Evolutionary conservation across 331 rosid genomes (phyloP).

Genomic region (Erythrophleum ivorense): DNA sequence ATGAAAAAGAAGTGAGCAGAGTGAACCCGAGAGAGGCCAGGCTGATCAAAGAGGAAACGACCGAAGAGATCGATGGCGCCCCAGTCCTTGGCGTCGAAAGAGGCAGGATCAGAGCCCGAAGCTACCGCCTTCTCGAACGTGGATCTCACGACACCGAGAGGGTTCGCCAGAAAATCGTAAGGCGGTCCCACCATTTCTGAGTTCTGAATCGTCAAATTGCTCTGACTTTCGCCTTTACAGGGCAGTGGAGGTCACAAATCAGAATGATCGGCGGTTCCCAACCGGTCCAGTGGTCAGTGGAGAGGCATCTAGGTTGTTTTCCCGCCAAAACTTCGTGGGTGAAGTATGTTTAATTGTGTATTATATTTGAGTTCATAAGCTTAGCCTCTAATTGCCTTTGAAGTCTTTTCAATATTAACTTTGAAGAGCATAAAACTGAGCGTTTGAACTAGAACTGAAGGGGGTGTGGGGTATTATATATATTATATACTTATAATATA

Average conservation of each 20-base stretch:
- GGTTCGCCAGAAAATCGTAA: slow-evolving; percentile 80
- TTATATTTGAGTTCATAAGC: no score
- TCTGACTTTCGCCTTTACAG: neutral
- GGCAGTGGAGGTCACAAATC: neutral
- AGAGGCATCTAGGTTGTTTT: slow-evolving; percentile 36
- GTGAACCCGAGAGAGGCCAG: slow-evolving; percentile 68
- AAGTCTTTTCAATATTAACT: no score
- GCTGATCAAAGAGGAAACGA: slow-evolving; percentile 64
- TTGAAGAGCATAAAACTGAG: no score
- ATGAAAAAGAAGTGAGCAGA: neutral
- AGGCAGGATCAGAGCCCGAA: slow-evolving; percentile 63
- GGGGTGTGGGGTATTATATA: no score
- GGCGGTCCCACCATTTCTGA: slow-evolving; percentile 76
- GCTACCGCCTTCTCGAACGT: slow-evolving; percentile 74
- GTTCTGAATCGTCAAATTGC: slow-evolving; percentile 20
- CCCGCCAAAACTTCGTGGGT: slow-evolving; percentile 58
- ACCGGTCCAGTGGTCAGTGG: neutral
- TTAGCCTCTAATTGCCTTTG: no score
- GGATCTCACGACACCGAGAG: slow-evolving; percentile 84
- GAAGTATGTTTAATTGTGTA: no score
- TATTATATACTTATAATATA: no score
- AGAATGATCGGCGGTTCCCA: neutral
- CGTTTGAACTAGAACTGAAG: no score
- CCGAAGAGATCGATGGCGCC: slow-evolving; percentile 75
- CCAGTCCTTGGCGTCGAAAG: slow-evolving; percentile 73